Base-by-base conservation (phyloP, 2,329 filamentous ascomycete species). In the Thelonectria olida region DNA sequence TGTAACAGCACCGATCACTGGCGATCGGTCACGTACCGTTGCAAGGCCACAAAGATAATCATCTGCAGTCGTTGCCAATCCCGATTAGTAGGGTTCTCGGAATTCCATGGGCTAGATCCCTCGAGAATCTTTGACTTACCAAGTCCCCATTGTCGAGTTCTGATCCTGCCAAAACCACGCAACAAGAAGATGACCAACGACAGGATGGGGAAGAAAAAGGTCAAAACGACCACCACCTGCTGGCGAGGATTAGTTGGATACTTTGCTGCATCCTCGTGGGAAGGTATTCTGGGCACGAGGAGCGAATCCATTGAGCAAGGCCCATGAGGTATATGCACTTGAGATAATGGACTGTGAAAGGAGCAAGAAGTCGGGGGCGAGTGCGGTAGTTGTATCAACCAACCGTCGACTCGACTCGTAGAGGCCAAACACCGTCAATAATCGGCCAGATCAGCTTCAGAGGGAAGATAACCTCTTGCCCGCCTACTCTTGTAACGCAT, bases 41-140 rank as follows among this genome's bases (percentile, higher is more conserved):
- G 60, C 55, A 51, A 63, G 15, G 12, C 49, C 59, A 39, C 62
- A 63, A 31, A 63, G 48, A 36, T 52, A 57, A 39, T 65, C 55
- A 27, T 65, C 55, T 65, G 10, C 31, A 34, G 3, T 27, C 9
- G 12, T 28, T 2, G 17, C 39, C 19, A 19, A 22, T 19, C 8
- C 50, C 62, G 22, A 62, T 51, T 23, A 31, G 48, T 13, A n/a
- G n/a, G n/a, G n/a, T n/a, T n/a, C n/a, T n/a, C n/a, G n/a, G n/a
- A n/a, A n/a, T n/a, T n/a, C n/a, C n/a, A n/a, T n/a, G n/a, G n/a
- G 7, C 7, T 19, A 9, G 15, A n/a, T 19, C 23, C 34, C 15
- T 28, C 27, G 17, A 28, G 28, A 7, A 34, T 20, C 25, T 19
- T 34, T 28, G 4, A 62, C 59, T 55, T 41, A 62, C 62, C 62